These are phyloP conservation scores for Thelephora terrestris DNA, from an alignment of 1,284 basidiomycete genomes.

Conservation along the genomic window DNA sequence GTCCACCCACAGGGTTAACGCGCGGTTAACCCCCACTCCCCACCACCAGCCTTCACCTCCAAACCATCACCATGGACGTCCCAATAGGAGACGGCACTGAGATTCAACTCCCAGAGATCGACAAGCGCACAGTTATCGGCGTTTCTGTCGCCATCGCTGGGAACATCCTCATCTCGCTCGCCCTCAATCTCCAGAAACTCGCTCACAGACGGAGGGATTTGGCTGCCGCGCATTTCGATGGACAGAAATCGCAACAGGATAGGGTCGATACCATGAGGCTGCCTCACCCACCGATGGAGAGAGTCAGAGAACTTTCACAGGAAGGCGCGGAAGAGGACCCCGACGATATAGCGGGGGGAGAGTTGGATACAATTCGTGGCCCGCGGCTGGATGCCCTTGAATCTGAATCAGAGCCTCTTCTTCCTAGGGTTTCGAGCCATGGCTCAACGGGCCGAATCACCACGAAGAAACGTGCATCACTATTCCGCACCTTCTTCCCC, in stretches of 20 bases:
- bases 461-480: not conserved
- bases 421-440: not conserved
- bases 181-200: slow-evolving; percentile 87
- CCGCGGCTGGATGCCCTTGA: too few species aligned
- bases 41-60: not conserved
- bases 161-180: slow-evolving; percentile 84
- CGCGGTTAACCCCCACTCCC: not conserved
- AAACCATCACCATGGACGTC: not conserved
- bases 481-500: not conserved
- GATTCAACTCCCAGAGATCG: slow-evolving; percentile 46
- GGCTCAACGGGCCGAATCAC: not conserved
- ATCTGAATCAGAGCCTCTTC: slow-evolving; percentile 4
- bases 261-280: not conserved
- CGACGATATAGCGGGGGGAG: not conserved
- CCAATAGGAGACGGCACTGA: slow-evolving; percentile 14
- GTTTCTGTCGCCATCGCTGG: slow-evolving; percentile 79
- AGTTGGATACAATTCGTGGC: too few species aligned
- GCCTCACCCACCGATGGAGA: not conserved
- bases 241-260: slow-evolving; percentile 5
- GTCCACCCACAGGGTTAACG: not conserved
- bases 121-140: slow-evolving; percentile 59
- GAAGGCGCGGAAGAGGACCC: slow-evolving; percentile 7
- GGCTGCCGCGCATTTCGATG: not conserved
- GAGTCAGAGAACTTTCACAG: not conserved
- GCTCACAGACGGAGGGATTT: slow-evolving; percentile 56